A percentile compares a stretch with the other conserved stretches of the same genome.
Evolutionary conservation across 305 asterid genomes (phyloP).

Genomic region (Caryopteris hybrid): DNA sequence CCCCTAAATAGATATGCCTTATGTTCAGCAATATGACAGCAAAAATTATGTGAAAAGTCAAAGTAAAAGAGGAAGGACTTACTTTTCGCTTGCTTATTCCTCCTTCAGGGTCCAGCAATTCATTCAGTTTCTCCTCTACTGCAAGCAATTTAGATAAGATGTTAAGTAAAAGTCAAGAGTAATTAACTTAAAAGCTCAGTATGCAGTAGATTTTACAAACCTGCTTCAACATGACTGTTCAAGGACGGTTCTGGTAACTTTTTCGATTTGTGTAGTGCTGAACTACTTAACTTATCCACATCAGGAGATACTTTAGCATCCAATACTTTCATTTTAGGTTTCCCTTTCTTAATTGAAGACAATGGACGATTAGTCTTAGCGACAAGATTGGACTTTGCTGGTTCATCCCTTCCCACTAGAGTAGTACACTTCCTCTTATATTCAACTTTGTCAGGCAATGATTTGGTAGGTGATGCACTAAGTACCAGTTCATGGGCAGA

Average conservation of each 20-base stretch:
- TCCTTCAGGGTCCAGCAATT: constrained; percentile 72
- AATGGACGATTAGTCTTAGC: constrained; percentile 34
- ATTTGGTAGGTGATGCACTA: constrained; percentile 27
- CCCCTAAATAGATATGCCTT: not conserved
- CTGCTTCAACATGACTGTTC: constrained; percentile 78
- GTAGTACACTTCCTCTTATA: constrained; percentile 26
- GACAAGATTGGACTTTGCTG: constrained; percentile 27
- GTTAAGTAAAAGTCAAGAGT: constrained; percentile 8
- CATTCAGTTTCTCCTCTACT: constrained; percentile 87
- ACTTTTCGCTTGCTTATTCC: constrained; percentile 95
- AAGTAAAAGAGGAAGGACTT: constrained; percentile 19
- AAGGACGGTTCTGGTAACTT: constrained; percentile 41
- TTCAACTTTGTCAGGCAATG: constrained; percentile 30
- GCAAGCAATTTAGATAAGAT: constrained; percentile 30
- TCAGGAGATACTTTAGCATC: constrained; percentile 34
- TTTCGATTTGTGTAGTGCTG: constrained; percentile 40
- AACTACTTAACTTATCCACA: constrained; percentile 34
- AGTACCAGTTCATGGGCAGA: constrained; percentile 14
- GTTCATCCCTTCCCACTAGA: constrained; percentile 30
- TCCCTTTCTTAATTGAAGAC: constrained; percentile 51
- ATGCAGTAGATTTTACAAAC: constrained; percentile 29
- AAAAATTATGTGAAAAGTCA: not conserved
- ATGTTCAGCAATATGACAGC: not conserved
- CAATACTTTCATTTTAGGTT: constrained; percentile 30
- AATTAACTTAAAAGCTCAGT: not conserved